A percentile compares a stretch with the other conserved stretches of the same genome.
phyloP scores from a whole-genome alignment of 306 rosid genomes.

The Lupinus albus region DNA sequence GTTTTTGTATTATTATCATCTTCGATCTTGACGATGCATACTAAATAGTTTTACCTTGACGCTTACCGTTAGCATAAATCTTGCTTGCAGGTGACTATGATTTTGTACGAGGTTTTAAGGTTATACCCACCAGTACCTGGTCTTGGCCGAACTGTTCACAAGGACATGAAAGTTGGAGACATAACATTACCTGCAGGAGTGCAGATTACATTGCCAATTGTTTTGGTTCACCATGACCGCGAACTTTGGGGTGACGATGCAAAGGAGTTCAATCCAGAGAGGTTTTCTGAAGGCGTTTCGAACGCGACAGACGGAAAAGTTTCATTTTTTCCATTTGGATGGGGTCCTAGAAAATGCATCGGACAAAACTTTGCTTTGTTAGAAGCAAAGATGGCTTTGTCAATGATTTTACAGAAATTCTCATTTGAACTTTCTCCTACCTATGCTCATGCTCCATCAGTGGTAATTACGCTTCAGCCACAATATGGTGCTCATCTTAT shows the following conservation, averaged over 20 bases:
- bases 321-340: slow-evolving; percentile 45
- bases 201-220: too few relatives aligned
- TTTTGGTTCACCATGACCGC: too few relatives aligned
- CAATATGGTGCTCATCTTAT: slow-evolving; percentile 46
- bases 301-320: slow-evolving; percentile 41
- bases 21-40: background rate
- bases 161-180: too few relatives aligned
- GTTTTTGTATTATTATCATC: slow-evolving; percentile 26
- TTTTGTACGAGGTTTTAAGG: slow-evolving; percentile 58
- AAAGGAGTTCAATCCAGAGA: slow-evolving; percentile 49
- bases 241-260: too few relatives aligned
- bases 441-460: slow-evolving; percentile 47
- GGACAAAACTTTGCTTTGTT: slow-evolving; percentile 46
- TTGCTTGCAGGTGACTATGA: slow-evolving; percentile 52
- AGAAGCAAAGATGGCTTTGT: slow-evolving; percentile 56
- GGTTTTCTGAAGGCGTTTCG: slow-evolving; percentile 49
- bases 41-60: too few relatives aligned
- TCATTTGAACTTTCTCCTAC: slow-evolving; percentile 53
- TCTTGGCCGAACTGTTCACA: slow-evolving; percentile 5
- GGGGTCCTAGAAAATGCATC: slow-evolving; percentile 49
- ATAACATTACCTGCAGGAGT: too few relatives aligned
- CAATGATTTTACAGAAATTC: slow-evolving; percentile 53
- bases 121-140: slow-evolving; percentile 46
- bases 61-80: background rate
- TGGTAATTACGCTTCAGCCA: slow-evolving; percentile 32